Conservation (phyloP, 2,329 filamentous ascomycete species). For the Beauveria scarabaeidicola region DNA sequence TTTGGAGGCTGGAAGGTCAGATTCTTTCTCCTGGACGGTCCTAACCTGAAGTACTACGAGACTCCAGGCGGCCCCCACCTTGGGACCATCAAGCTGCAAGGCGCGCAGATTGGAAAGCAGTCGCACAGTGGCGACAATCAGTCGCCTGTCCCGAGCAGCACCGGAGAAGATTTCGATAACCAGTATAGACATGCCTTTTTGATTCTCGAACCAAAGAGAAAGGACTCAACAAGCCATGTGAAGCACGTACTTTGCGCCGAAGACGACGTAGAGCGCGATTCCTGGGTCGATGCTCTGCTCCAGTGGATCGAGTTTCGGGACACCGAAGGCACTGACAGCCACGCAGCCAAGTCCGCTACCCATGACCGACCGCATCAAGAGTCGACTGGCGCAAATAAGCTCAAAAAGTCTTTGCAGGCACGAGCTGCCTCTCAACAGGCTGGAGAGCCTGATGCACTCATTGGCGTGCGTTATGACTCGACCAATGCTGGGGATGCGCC, state of each 20-base stretch:
- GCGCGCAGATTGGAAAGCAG: slow-evolving; percentile 91
- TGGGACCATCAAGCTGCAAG: slow-evolving; percentile 84
- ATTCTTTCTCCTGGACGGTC: slow-evolving; percentile 53
- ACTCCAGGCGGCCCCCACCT: slow-evolving; percentile 81
- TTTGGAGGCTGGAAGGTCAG: slow-evolving; percentile 96
- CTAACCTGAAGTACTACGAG: slow-evolving; percentile 81
- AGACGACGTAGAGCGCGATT: slow-evolving; percentile 83
- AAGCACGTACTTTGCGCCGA: slow-evolving; percentile 94
- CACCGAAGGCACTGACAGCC: slow-evolving; percentile 38
- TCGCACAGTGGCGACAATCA: slow-evolving; percentile 43
- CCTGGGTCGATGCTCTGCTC: slow-evolving; percentile 85
- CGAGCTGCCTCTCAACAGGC: slow-evolving; percentile 28
- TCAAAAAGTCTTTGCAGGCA: slow-evolving; percentile 24
- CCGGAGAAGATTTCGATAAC: slow-evolving; percentile 72
- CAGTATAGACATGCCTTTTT: slow-evolving; percentile 96
- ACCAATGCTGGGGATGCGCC: slow-evolving; percentile 45
- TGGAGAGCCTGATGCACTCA: slow-evolving; percentile 36
- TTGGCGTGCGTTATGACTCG: slow-evolving; percentile 51
- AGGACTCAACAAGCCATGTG: slow-evolving; percentile 79
- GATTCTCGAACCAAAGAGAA: slow-evolving; percentile 91
- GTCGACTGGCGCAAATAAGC: slow-evolving; percentile 19
- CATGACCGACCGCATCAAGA: slow-evolving; percentile 28
- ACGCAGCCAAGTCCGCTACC: slow-evolving; percentile 20
- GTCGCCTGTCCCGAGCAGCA: slow-evolving; percentile 47
- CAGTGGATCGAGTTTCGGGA: slow-evolving; percentile 78